Evolutionary conservation across 2,329 filamentous ascomycete genomes (phyloP).

Genomic region (Stenocarpella maydis): DNA sequence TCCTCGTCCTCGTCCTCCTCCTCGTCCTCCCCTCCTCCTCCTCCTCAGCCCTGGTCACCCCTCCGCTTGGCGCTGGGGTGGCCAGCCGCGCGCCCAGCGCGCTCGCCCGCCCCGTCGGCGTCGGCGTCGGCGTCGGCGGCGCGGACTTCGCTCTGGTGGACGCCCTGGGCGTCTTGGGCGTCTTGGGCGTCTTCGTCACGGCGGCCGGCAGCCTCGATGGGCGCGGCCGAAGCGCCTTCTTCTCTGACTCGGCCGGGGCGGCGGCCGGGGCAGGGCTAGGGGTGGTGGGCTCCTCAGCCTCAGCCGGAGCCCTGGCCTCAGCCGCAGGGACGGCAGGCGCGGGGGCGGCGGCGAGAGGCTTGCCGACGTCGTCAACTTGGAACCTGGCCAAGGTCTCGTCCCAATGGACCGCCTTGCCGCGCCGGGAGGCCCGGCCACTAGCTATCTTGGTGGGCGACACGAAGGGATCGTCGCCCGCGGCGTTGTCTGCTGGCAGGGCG

Average conservation of each 20-base stretch:
- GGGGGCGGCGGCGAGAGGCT: conserved; percentile 2
- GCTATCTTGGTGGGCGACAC: not conserved
- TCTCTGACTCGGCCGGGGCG: not conserved
- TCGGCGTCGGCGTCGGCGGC: conserved; percentile 33
- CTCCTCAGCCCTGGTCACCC: not conserved
- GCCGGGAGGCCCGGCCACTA: not conserved
- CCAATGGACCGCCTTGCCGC: conserved; percentile 45
- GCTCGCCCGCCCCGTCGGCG: conserved; percentile 20
- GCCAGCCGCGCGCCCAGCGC: conserved; percentile 26
- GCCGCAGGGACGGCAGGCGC: not conserved
- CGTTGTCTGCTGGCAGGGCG: not conserved
- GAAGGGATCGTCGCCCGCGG: not conserved
- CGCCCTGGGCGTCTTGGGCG: not conserved
- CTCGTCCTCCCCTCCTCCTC: too few species aligned
- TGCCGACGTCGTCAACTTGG: conserved; percentile 38
- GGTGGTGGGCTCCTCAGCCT: not conserved
- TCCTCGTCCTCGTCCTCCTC: not conserved
- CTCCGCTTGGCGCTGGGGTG: conserved; percentile 31
- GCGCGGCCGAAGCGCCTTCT: conserved; percentile 22
- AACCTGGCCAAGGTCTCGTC: conserved; percentile 43
- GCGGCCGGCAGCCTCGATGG: conserved; percentile 31
- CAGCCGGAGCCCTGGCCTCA: too few species aligned
- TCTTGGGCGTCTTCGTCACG: not conserved
- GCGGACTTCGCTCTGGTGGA: conserved; percentile 40
- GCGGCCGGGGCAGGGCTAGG: not conserved